A percentile compares a stretch with the other conserved stretches of the same genome.
Conservation (phyloP, 495 filamentous ascomycete species). For the Terfezia claveryi region DNA sequence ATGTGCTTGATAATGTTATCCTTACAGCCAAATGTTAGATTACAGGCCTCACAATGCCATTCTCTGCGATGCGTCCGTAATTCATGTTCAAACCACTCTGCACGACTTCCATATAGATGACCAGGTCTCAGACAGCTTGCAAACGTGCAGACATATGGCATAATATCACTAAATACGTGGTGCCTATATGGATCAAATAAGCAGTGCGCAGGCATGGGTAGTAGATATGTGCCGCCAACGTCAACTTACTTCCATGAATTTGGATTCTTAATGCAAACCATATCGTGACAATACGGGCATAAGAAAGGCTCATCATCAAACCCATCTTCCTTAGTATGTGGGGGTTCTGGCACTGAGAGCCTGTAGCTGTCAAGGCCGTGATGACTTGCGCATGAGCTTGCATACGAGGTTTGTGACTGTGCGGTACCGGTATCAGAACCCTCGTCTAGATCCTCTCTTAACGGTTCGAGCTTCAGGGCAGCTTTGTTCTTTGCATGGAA, state of each 20-base stretch:
- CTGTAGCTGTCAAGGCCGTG: too few species aligned
- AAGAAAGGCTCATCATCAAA: conserved; percentile 5
- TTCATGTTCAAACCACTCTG: conserved; percentile 18
- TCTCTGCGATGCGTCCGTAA: conserved; percentile 8
- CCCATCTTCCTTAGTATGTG: too few species aligned
- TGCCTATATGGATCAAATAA: conserved; percentile 2
- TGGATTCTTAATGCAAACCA: not conserved
- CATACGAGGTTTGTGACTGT: not conserved
- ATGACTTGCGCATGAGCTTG: too few species aligned
- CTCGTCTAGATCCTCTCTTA: too few species aligned
- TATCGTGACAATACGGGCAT: conserved; percentile 12
- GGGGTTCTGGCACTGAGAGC: too few species aligned
- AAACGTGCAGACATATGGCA: conserved; percentile 17
- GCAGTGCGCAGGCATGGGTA: not conserved
- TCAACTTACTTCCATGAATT: conserved; percentile 10
- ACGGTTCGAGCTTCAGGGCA: too few species aligned
- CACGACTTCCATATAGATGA: conserved; percentile 7
- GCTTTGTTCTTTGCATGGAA: too few species aligned
- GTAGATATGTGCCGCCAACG: not conserved
- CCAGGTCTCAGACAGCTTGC: conserved; percentile 5
- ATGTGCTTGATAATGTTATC: too few species aligned
- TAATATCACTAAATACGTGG: conserved; percentile 16
- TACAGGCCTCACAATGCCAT: conserved; percentile 7
- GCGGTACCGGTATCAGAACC: not conserved
- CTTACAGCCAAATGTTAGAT: too few species aligned